phyloP scores from a whole-genome alignment of 2,329 filamentous ascomycete genomes.

The Fusarium tricinctum region DNA sequence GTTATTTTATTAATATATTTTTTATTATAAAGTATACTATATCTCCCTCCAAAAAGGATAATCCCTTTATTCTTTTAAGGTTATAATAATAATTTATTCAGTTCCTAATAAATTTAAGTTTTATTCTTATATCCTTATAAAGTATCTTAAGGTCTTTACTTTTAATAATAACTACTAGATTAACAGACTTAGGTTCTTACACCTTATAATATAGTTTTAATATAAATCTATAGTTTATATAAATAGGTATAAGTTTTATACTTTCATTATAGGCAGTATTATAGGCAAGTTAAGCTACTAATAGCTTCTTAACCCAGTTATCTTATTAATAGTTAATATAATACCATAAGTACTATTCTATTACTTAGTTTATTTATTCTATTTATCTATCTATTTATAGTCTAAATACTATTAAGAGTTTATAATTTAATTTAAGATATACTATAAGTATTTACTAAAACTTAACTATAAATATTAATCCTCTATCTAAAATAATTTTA shows the following conservation, averaged over 20 bases:
- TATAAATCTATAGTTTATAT: neutral
- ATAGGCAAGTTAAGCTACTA: neutral
- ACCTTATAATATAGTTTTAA: neutral
- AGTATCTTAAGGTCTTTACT: neutral
- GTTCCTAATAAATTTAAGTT: neutral
- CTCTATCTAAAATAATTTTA: no score
- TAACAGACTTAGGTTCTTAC: neutral
- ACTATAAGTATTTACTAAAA: no score
- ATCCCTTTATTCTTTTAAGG: neutral
- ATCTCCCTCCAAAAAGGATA: slow-evolving; percentile 5
- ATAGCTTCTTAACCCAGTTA: neutral
- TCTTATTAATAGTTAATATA: no score
- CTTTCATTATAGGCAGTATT: neutral
- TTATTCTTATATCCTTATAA: neutral
- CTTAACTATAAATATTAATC: no score
- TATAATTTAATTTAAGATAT: no score
- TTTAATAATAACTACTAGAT: neutral
- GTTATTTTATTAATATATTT: slow-evolving; percentile 36
- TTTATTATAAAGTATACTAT: slow-evolving; percentile 35
- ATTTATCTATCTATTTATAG: no score
- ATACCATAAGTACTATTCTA: no score
- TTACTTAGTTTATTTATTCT: no score
- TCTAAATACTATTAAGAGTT: no score
- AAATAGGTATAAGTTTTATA: neutral
- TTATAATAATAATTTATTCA: neutral